Evolutionary conservation across 208 protist genomes (phyloP).

Genomic region (Naegleria fowleri): DNA sequence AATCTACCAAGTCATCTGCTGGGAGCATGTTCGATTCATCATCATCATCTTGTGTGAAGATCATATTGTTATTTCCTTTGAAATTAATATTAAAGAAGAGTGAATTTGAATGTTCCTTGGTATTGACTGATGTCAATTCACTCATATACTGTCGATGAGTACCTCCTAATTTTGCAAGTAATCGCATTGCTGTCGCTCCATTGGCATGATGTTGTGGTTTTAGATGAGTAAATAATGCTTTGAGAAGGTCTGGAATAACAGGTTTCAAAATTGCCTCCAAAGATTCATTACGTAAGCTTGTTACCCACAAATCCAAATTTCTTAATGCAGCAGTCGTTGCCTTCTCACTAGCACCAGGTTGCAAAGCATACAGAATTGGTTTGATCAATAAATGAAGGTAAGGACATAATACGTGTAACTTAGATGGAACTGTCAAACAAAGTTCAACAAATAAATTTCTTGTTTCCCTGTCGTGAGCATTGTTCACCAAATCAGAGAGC

Average conservation of each 20-base stretch:
- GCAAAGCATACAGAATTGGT: slow-evolving; percentile 26
- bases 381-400: background rate
- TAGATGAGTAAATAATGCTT: slow-evolving; percentile 30
- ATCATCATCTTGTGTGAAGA: too few species aligned
- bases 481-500: slow-evolving; percentile 1
- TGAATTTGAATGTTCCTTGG: background rate
- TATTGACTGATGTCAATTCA: background rate
- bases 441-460: slow-evolving; percentile 26
- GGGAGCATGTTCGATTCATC: background rate
- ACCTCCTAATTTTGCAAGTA: slow-evolving; percentile 32
- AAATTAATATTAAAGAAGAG: background rate
- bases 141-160: slow-evolving; percentile 13
- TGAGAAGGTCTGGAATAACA: slow-evolving; percentile 24
- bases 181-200: slow-evolving; percentile 1
- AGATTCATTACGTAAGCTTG: background rate
- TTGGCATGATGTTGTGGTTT: background rate
- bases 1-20: background rate
- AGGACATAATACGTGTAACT: slow-evolving; percentile 1
- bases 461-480: background rate
- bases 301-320: slow-evolving; percentile 27
- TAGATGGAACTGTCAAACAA: slow-evolving; percentile 20
- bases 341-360: background rate
- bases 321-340: background rate
- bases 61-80: background rate
- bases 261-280: slow-evolving; percentile 33